Conservation (phyloP, 768 basidiomycete species). For the Boletus patriciae region DNA sequence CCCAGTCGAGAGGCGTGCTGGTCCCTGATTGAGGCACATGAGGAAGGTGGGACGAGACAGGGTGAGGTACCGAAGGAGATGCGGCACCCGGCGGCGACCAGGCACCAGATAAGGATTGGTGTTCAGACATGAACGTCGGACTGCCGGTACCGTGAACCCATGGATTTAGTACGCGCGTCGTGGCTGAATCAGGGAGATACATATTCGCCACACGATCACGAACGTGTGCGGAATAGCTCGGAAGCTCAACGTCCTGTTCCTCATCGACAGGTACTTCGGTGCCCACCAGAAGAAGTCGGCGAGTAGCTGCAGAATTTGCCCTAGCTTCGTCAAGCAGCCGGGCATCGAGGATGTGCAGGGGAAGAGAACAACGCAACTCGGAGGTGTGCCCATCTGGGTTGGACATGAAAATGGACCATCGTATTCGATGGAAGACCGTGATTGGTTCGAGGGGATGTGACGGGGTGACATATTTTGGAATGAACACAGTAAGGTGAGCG, state of each 20-base stretch:
- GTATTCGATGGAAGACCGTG: slow-evolving; percentile 71
- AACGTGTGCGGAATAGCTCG: slow-evolving; percentile 87
- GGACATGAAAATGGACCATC: slow-evolving; percentile 74
- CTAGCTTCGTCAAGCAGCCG: slow-evolving; percentile 75
- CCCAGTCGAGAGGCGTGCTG: slow-evolving; percentile 65
- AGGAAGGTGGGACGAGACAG: slow-evolving; percentile 31
- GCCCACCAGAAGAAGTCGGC: slow-evolving; percentile 49
- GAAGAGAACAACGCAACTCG: slow-evolving; percentile 92
- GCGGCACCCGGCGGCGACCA: slow-evolving; percentile 35
- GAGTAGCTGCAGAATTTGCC: slow-evolving; percentile 67
- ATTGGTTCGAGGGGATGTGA: slow-evolving; percentile 78
- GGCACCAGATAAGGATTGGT: slow-evolving; percentile 18
- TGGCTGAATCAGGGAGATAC: slow-evolving; percentile 63
- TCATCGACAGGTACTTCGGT: slow-evolving; percentile 41
- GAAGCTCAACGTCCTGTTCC: slow-evolving; percentile 72
- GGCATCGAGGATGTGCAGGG: slow-evolving; percentile 78
- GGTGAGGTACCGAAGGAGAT: slow-evolving; percentile 42
- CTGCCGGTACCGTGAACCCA: slow-evolving; percentile 50
- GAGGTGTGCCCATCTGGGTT: slow-evolving; percentile 92
- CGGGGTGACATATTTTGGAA: slow-evolving; percentile 65
- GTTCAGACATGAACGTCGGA: slow-evolving; percentile 31
- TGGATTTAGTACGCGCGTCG: slow-evolving; percentile 63
- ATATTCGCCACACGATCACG: slow-evolving; percentile 85
- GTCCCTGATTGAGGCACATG: slow-evolving; percentile 46
- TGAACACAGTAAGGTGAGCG: slow-evolving; percentile 56